These are phyloP conservation scores for Maudiozyma bulderi DNA, from an alignment of 805 yeast genomes.

Conservation along the genomic window DNA sequence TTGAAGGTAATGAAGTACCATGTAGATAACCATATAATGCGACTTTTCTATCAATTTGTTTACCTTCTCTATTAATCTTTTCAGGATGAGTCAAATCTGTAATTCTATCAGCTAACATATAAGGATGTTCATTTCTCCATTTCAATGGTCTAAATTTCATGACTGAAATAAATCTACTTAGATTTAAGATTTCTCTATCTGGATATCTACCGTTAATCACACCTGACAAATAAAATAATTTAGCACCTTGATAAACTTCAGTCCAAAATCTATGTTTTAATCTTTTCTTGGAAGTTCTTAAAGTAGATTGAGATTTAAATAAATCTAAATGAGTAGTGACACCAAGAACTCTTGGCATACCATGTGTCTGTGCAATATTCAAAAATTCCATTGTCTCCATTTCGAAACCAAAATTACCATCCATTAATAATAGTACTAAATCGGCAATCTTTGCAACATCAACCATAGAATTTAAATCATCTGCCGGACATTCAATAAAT, in stretches of 20 bases:
- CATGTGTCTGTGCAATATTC: slow-evolving; percentile 94
- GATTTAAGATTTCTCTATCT: slow-evolving; percentile 86
- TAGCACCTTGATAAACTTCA: slow-evolving; percentile 97
- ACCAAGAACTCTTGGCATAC: slow-evolving; percentile 96
- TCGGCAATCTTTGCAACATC: slow-evolving; percentile 95
- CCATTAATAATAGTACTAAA: slow-evolving; percentile 76
- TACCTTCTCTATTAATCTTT: slow-evolving; percentile 54
- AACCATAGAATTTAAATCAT: slow-evolving; percentile 90
- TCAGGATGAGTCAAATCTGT: slow-evolving; percentile 94
- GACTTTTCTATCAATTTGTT: slow-evolving; percentile 78
- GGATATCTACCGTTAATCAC: slow-evolving; percentile 96
- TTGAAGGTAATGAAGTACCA: slow-evolving; percentile 73
- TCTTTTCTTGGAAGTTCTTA: slow-evolving; percentile 84
- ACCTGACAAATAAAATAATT: slow-evolving; percentile 86
- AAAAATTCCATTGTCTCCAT: slow-evolving; percentile 99
- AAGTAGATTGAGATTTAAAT: slow-evolving; percentile 79
- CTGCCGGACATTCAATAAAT: slow-evolving; percentile 76
- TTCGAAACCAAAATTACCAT: slow-evolving; percentile 96
- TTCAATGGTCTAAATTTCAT: slow-evolving; percentile 98
- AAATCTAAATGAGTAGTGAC: slow-evolving; percentile 92
- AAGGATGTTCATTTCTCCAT: slow-evolving; percentile 98
- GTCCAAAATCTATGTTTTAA: slow-evolving; percentile 96
- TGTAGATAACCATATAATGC: slow-evolving; percentile 92
- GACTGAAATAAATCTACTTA: slow-evolving; percentile 85
- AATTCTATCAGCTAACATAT: slow-evolving; percentile 79